Conservation (phyloP, 2,329 filamentous ascomycete species). For the Teratosphaeria zuluensis region DNA sequence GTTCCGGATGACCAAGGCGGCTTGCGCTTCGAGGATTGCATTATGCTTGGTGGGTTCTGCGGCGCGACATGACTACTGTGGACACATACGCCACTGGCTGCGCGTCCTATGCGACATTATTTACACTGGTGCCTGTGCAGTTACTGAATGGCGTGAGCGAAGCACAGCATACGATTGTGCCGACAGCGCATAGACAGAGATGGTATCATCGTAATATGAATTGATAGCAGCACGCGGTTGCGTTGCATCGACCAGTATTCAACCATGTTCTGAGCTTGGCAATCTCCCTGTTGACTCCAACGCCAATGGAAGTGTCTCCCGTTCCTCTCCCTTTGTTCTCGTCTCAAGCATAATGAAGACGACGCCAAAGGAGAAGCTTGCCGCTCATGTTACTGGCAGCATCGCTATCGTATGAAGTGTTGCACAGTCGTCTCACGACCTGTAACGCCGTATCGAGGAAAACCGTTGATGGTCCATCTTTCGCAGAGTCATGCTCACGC, state of each 20-base stretch:
- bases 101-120: neutral
- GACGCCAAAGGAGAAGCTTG: too few relatives aligned
- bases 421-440: neutral
- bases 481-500: neutral
- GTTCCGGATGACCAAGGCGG: neutral
- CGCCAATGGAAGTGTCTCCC: too few relatives aligned
- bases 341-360: too few relatives aligned
- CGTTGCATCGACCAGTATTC: too few relatives aligned
- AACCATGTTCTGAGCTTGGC: too few relatives aligned
- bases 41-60: neutral
- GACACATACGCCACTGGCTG: neutral
- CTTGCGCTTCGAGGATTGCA: neutral
- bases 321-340: too few relatives aligned
- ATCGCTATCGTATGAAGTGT: neutral
- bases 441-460: neutral
- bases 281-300: too few relatives aligned
- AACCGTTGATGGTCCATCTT: neutral
- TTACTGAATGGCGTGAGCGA: neutral
- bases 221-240: too few relatives aligned
- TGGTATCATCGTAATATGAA: too few relatives aligned
- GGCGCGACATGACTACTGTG: neutral
- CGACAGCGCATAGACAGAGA: too few relatives aligned
- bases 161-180: neutral
- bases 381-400: too few relatives aligned
- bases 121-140: neutral